These are phyloP conservation scores for Heterobasidion occidentale DNA, from an alignment of 1,284 basidiomycete genomes.

Conservation along the genomic window DNA sequence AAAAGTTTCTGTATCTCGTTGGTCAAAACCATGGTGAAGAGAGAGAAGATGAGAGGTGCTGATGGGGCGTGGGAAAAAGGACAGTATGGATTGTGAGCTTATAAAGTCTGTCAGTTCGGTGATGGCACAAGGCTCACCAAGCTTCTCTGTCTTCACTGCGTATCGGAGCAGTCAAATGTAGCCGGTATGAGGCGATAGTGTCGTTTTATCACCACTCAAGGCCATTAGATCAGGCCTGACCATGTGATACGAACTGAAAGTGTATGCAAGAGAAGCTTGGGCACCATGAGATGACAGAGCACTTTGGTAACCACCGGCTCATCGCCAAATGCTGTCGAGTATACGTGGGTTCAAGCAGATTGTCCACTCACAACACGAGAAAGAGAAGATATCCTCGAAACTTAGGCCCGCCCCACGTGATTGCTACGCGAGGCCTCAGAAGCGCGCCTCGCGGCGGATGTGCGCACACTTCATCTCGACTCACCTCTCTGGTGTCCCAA, in stretches of 20 bases:
- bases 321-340: too few relatives aligned
- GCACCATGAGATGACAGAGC: too few relatives aligned
- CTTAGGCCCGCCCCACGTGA: too few relatives aligned
- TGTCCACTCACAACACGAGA: too few relatives aligned
- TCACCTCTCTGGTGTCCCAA: too few relatives aligned
- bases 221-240: neutral
- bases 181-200: too few relatives aligned
- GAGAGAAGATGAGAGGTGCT: neutral
- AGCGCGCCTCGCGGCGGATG: neutral
- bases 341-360: too few relatives aligned
- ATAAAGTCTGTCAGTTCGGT: neutral
- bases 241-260: neutral
- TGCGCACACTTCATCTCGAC: neutral
- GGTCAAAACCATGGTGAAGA: neutral
- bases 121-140: neutral
- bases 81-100: neutral
- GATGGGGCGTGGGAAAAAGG: neutral
- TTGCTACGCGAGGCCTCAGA: neutral
- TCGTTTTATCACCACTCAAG: too few relatives aligned
- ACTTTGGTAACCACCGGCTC: too few relatives aligned
- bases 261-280: neutral
- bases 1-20: slow-evolving; percentile 46
- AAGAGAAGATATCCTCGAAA: too few relatives aligned
- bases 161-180: too few relatives aligned
- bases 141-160: too few relatives aligned